These are phyloP conservation scores for Floccularia luteovirens DNA, from an alignment of 768 basidiomycete genomes.

Conservation along the genomic window DNA sequence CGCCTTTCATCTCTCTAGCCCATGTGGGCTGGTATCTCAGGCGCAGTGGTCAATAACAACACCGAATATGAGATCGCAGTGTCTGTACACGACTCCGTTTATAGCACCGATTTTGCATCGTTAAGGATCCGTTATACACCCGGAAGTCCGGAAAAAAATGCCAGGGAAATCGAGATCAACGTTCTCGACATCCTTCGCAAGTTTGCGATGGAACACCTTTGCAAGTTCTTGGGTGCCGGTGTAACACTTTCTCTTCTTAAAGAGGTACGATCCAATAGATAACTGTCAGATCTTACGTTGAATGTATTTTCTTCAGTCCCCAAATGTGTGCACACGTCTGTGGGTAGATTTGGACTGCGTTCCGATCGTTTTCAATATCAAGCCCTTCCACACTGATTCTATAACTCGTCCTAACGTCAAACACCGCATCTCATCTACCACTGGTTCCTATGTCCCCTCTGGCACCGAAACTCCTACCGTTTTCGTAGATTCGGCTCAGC, in stretches of 20 bases:
- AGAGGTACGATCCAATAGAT: constrained; percentile 37
- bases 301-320: constrained; percentile 35
- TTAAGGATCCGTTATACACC: constrained; percentile 42
- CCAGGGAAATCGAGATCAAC: constrained; percentile 53
- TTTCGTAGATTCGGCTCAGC: constrained; percentile 50
- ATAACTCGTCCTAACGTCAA: constrained; percentile 73
- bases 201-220: constrained; percentile 70
- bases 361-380: constrained; percentile 82
- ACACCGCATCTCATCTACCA: constrained; percentile 75
- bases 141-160: constrained; percentile 45
- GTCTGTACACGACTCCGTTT: constrained; percentile 81
- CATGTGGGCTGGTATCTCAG: constrained; percentile 84
- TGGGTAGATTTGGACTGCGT: constrained; percentile 83
- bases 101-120: constrained; percentile 73
- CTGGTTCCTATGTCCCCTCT: constrained; percentile 71
- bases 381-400: constrained; percentile 75
- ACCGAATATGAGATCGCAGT: constrained; percentile 65
- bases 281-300: constrained; percentile 10
- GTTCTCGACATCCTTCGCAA: constrained; percentile 59
- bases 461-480: constrained; percentile 73
- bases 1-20: constrained; percentile 37
- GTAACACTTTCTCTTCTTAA: constrained; percentile 64
- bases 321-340: constrained; percentile 78
- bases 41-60: constrained; percentile 49
- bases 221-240: constrained; percentile 84